Evolutionary conservation across 1,139 yeast species (phyloP), one percentile per base, ranked within the genome.

Genomic region (Geotrichum bryndzae): DNA sequence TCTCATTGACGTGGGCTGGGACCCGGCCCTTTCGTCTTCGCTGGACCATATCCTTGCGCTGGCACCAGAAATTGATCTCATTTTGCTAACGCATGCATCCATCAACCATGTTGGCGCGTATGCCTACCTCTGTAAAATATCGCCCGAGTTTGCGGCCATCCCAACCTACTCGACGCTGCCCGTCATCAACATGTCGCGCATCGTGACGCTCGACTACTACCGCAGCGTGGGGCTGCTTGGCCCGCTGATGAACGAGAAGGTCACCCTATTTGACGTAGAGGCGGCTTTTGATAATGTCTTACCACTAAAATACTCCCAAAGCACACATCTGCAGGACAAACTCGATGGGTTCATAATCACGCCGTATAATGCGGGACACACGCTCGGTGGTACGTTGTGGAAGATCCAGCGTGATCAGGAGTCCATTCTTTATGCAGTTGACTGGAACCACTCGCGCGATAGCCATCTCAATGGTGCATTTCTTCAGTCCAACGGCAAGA

Each of bases 381-480:
- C 96, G 0, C 80, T 95, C 51, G 99, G 99, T 63, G 98, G 99
- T 8, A 85, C 90, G 0, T 82, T 88, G 61, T 94, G 98, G 98
- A 77, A 87, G 54, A 76, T 92, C 29, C 82, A 84, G 60, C 85
- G 85, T 66, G 85, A 88, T 67, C 82, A 87, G 31, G 97, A 94
- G 67, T 88, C 87, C 65, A 78, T 91, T 22, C 79, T 94, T 2
- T 90, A 91, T 73, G 96, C 97, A 0, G 94, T 96, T 3, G 86
- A 90, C 56, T 94, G 99, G 98, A 92, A 92, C 72, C 99, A 94
- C 73, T 87, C 97, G 1, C 85, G 85, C 65, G 98, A 94, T 69
- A 82, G 90, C 0, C 92, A 91, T 69, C 77, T 94, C 62, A 88
- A 88, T 68, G 94, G 97, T n/a, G 84, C 87, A 18, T 80, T 91